Evolutionary conservation across 176 grass and related monocot genomes (phyloP).

Genomic region (Oryza meridionalis): DNA sequence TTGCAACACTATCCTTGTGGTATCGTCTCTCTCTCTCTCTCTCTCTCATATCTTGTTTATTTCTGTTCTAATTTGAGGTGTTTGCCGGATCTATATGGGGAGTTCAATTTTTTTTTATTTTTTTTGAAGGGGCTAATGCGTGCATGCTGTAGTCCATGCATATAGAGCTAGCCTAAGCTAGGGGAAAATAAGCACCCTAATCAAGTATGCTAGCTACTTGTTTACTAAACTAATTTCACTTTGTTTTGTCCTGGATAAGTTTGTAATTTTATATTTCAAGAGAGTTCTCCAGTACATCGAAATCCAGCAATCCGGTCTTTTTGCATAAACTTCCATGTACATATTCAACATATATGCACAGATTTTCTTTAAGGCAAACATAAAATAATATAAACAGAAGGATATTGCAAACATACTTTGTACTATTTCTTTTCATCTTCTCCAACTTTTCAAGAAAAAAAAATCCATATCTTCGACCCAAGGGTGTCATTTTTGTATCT

Average conservation of each 20-base stretch:
- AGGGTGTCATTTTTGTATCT: background rate
- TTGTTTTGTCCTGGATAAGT: background rate
- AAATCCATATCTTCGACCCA: background rate
- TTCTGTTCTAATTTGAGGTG: background rate
- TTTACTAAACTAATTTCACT: slow-evolving; percentile 26
- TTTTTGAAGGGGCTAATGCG: background rate
- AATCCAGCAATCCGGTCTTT: background rate
- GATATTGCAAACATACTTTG: background rate
- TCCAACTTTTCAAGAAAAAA: background rate
- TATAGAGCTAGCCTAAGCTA: background rate
- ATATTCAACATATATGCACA: background rate
- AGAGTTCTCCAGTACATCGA: background rate
- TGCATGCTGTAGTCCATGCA: background rate
- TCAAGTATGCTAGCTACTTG: slow-evolving; percentile 6
- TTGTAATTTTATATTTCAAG: background rate
- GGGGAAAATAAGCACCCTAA: background rate
- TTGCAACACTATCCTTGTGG: slow-evolving; percentile 94
- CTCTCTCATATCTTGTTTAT: background rate
- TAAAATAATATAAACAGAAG: background rate
- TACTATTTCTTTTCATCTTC: background rate
- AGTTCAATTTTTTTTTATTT: background rate
- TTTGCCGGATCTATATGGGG: background rate
- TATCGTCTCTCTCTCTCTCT: slow-evolving; percentile 33
- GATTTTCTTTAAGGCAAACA: background rate
- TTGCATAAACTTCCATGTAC: slow-evolving; percentile 1